Evolutionary conservation across 164 flowering plant genomes (phyloP), one percentile per base, ranked within the genome.

Genomic region (Kalanchoe fedtschenkoi): DNA sequence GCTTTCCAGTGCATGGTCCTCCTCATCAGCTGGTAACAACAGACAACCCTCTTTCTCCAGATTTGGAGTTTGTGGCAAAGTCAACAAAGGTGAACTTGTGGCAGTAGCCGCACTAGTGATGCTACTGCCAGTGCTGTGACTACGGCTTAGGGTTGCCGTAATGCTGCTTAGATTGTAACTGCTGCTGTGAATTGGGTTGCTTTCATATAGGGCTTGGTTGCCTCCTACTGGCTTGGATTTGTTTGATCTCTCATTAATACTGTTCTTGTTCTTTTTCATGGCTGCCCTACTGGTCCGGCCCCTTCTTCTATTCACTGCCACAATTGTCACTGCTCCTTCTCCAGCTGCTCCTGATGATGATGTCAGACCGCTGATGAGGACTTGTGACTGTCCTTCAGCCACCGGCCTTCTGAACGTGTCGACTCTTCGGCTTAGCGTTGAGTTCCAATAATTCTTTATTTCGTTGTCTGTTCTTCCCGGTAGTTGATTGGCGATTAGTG

Each of bases 391-490:
- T 0, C 54, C 19, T 5, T 47, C 74, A 58, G 38, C 61, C 38
- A 32, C 61, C 2, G 69, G 71, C 57, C 73, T 76, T 58, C 79
- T 75, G 46, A 81, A 80, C 32, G 62, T 78, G 64, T 81, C 72
- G 19, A 90, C 66, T 73, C 80, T 83, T 43, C 91, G 71, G 62
- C 95, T 86, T 65, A 90, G 66, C 59, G 86, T 88, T 26, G 95
- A 86, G 68, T 90, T 90, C 97, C 95, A 89, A 64, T 89, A 82
- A 61, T 89, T 89, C 68, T 89, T 89, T 16, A 89, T 87, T 69
- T 89, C 96, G 65, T 89, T 89, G 73, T 89, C 96, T 42, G 96
- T 89, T 79, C 96, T 83, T 39, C 96, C 96, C 0, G 95, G 88
- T 38, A 90, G 63, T 14, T 84, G 78, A 6, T 78, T 80, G 1